These are phyloP conservation scores for Fraxinus anomala DNA, from an alignment of 257 asterid species.

Conservation along the genomic window DNA sequence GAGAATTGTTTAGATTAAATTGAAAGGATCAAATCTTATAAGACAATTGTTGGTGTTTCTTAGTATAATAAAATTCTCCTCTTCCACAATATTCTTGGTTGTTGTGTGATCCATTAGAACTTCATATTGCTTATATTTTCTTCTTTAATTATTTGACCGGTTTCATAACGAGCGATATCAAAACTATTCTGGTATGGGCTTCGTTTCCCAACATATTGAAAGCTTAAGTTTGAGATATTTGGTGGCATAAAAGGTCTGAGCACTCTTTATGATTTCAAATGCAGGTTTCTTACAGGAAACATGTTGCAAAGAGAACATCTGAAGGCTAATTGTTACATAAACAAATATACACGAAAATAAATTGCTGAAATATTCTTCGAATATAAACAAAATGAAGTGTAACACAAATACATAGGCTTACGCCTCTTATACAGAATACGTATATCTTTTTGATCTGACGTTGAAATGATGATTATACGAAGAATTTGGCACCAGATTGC, in stretches of 20 bases:
- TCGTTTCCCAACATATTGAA: not conserved
- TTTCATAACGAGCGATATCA: no score
- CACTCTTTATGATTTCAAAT: no score
- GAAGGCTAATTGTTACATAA: not conserved
- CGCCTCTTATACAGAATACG: slow-evolving; percentile 32
- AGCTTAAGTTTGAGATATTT: not conserved
- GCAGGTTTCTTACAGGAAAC: not conserved
- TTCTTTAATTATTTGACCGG: no score
- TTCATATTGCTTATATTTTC: no score
- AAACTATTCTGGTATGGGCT: no score
- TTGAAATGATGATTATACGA: slow-evolving; percentile 14
- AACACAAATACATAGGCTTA: slow-evolving; percentile 42
- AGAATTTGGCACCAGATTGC: not conserved
- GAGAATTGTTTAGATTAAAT: no score
- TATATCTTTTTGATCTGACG: slow-evolving; percentile 29
- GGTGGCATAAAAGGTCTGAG: no score
- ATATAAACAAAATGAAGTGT: slow-evolving; percentile 21
- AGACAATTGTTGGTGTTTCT: no score
- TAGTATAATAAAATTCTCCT: no score
- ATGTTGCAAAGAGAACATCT: not conserved
- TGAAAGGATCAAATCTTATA: no score
- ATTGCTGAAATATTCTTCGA: slow-evolving; percentile 31
- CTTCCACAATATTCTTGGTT: no score
- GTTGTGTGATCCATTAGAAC: no score
- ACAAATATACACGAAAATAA: slow-evolving; percentile 4